A percentile compares a stretch with the other conserved stretches of the same genome.
Evolutionary conservation across 78 protist genomes (phyloP).

Genomic region (Pigoraptor vietnamica): DNA sequence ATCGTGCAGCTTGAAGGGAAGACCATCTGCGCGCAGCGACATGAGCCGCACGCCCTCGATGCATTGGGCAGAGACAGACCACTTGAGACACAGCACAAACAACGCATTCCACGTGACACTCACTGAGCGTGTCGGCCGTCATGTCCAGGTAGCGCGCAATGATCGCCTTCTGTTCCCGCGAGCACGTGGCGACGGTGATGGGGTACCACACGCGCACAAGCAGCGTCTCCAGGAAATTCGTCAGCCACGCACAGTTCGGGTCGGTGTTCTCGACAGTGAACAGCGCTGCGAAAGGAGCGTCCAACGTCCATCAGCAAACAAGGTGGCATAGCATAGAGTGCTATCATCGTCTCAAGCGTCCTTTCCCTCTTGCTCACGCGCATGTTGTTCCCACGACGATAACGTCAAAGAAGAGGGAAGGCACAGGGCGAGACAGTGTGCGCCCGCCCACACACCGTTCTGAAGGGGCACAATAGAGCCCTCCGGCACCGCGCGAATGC

Average conservation of each 20-base stretch:
- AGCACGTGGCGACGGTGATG: conserved; percentile 35
- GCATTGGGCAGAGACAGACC: no score
- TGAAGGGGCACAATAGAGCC: conserved; percentile 1
- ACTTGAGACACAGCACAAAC: no score
- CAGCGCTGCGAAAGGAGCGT: neutral
- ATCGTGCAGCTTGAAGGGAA: conserved; percentile 33
- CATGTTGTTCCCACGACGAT: no score
- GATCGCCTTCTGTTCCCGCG: conserved; percentile 29
- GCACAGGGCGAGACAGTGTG: no score
- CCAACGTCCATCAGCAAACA: neutral
- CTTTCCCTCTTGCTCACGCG: no score
- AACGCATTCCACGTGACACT: neutral
- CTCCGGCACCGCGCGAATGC: conserved; percentile 33
- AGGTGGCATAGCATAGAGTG: no score
- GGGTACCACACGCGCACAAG: conserved; percentile 57
- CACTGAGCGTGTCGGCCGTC: neutral
- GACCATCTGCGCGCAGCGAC: conserved; percentile 2
- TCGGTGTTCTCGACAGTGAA: conserved; percentile 33
- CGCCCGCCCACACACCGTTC: neutral
- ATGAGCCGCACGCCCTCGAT: no score
- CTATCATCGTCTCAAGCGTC: no score
- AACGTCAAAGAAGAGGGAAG: no score
- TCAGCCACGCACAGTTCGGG: conserved; percentile 25
- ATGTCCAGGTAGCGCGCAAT: neutral
- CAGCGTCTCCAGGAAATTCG: conserved; percentile 41